Evolutionary conservation across 208 protist genomes (phyloP).

Genomic region (Leishmania amazonensis): DNA sequence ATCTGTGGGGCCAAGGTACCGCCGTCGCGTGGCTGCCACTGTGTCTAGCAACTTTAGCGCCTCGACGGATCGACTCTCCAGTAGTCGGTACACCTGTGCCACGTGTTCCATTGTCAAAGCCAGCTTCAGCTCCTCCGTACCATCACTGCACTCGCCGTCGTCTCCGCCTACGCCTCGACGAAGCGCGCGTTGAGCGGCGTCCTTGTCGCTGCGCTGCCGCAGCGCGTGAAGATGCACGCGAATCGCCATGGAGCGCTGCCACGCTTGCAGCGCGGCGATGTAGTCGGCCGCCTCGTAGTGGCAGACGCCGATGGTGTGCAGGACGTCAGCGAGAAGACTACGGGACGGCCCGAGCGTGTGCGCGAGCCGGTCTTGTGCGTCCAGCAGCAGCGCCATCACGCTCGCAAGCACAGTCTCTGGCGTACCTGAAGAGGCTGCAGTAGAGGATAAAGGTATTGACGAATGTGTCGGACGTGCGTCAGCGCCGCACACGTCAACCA

Average conservation of each 20-base stretch:
- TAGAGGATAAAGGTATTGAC: not conserved
- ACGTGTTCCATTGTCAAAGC: conserved; percentile 73
- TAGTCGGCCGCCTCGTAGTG: conserved; percentile 29
- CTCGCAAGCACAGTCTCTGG: not conserved
- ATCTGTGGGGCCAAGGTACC: conserved; percentile 47
- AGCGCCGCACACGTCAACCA: not conserved
- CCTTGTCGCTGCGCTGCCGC: not conserved
- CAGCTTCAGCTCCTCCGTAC: conserved; percentile 50
- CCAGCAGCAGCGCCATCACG: conserved; percentile 30
- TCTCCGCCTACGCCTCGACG: not conserved
- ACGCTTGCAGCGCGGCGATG: conserved; percentile 23
- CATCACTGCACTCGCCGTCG: not conserved
- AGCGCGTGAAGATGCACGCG: conserved; percentile 17
- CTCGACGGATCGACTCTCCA: conserved; percentile 19
- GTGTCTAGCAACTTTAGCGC: conserved; percentile 50
- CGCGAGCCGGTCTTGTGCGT: conserved; percentile 30
- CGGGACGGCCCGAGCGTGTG: conserved; percentile 42
- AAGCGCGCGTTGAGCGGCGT: not conserved
- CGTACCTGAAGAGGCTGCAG: not conserved
- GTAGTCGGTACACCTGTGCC: conserved; percentile 50
- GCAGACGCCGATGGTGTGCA: conserved; percentile 70
- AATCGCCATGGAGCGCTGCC: conserved; percentile 32
- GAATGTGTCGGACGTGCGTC: not conserved
- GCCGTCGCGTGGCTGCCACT: conserved; percentile 42
- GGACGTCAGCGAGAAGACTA: conserved; percentile 56